Evolutionary conservation across 352 stramenopile genomes (phyloP).

Genomic region (Pythium sp.): DNA sequence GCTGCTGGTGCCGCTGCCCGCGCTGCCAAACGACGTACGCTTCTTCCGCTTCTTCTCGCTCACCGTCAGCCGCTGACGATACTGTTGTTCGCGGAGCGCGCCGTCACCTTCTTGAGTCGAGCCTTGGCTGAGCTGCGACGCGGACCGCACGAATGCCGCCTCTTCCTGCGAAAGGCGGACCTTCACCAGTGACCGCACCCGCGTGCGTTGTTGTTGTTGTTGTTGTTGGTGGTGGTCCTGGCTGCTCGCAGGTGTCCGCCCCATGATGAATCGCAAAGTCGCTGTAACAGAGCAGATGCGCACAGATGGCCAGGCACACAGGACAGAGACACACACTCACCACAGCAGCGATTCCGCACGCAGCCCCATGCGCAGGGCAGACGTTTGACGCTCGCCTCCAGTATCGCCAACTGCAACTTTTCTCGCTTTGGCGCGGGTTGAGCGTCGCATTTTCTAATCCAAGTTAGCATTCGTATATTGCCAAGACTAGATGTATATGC

Average conservation of each 20-base stretch:
- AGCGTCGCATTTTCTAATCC: neutral
- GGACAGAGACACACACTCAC: neutral
- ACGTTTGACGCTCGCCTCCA: neutral
- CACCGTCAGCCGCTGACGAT: neutral
- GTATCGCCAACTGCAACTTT: conserved; percentile 14
- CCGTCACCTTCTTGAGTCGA: neutral
- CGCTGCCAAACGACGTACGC: conserved; percentile 10
- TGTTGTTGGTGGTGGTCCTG: neutral
- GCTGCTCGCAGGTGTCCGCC: neutral
- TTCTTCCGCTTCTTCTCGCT: neutral
- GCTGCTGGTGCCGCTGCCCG: neutral
- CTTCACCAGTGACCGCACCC: neutral
- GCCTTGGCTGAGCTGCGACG: neutral
- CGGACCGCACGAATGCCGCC: neutral
- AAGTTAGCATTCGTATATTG: no score
- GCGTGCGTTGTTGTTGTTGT: neutral
- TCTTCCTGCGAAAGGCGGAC: neutral
- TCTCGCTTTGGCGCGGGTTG: neutral
- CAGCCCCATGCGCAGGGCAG: neutral
- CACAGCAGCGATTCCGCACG: neutral
- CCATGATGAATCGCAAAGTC: neutral
- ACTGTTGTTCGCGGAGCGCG: neutral
- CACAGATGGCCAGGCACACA: neutral
- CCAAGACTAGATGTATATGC: no score
- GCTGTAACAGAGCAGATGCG: neutral